Evolutionary conservation across 1,284 basidiomycete genomes (phyloP).

Genomic region (Acaromyces ingoldii): DNA sequence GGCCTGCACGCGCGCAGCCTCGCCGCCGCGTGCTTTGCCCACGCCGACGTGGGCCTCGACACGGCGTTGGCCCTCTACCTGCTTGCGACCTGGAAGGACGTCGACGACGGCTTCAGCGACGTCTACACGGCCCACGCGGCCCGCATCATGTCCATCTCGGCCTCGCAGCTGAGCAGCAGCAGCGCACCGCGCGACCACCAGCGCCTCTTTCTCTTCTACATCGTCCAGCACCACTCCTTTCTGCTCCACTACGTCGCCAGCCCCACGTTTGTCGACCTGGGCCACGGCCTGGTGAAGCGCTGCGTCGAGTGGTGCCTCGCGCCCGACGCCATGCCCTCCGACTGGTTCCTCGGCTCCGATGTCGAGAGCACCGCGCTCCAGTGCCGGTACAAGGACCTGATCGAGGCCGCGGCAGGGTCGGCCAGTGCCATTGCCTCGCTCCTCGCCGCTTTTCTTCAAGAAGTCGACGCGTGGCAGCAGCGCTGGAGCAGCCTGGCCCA

Average conservation of each 20-base stretch:
- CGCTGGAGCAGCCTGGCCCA: not conserved
- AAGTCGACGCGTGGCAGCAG: not conserved
- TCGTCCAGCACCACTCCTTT: constrained; percentile 27
- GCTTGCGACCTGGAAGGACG: constrained; percentile 28
- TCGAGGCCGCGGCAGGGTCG: constrained; percentile 24
- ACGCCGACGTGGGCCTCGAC: constrained; percentile 23
- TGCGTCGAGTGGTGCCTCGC: constrained; percentile 22
- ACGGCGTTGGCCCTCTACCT: constrained; percentile 25
- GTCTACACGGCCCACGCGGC: constrained; percentile 29
- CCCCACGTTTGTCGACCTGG: constrained; percentile 22
- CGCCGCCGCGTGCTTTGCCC: constrained; percentile 18
- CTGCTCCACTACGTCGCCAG: constrained; percentile 26
- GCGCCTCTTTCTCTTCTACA: constrained; percentile 27
- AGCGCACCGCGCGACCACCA: constrained; percentile 18
- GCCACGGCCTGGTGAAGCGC: constrained; percentile 21
- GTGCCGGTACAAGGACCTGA: constrained; percentile 28
- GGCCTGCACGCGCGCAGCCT: constrained; percentile 21
- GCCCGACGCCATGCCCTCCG: constrained; percentile 16
- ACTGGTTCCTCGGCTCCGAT: constrained; percentile 23
- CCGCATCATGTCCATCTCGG: constrained; percentile 7
- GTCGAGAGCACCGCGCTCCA: constrained; percentile 29
- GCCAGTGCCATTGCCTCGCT: constrained; percentile 22
- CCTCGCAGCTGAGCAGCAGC: constrained; percentile 1
- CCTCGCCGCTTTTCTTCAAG: constrained; percentile 21
- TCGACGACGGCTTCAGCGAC: constrained; percentile 26